Percentiles rank a stretch among this genome's conserved stretches.
Conservation (phyloP, 2,329 filamentous ascomycete species). For the Lachnellula occidentalis region DNA sequence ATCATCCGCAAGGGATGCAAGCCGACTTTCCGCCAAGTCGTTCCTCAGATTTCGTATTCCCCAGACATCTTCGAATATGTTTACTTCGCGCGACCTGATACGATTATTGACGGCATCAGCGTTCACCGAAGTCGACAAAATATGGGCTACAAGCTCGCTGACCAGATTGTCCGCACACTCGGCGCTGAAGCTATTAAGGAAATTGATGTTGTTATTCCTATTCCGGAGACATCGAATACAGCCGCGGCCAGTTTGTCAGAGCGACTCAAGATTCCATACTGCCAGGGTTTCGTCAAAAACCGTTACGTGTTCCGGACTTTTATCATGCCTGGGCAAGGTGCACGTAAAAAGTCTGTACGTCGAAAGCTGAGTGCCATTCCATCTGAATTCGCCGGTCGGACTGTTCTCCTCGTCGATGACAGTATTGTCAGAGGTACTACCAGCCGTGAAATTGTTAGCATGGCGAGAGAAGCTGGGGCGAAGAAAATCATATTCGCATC, state of each 20-base stretch:
- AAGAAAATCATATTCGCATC: conserved; percentile 77
- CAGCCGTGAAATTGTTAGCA: conserved; percentile 69
- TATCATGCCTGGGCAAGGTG: conserved; percentile 77
- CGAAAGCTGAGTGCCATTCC: conserved; percentile 85
- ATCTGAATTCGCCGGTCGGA: conserved; percentile 75
- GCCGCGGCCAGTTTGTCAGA: conserved; percentile 73
- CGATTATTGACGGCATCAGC: conserved; percentile 79
- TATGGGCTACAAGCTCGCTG: conserved; percentile 79
- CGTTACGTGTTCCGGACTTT: conserved; percentile 85
- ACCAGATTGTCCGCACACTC: conserved; percentile 62
- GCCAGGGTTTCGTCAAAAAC: conserved; percentile 83
- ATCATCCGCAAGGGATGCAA: conserved; percentile 73
- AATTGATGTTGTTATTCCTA: conserved; percentile 80
- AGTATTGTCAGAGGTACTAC: conserved; percentile 85
- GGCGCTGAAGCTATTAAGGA: conserved; percentile 64
- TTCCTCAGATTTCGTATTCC: conserved; percentile 61
- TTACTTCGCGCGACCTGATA: conserved; percentile 81
- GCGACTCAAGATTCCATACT: conserved; percentile 69
- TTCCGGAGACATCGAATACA: conserved; percentile 78
- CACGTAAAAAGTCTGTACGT: conserved; percentile 78
- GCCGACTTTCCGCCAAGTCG: conserved; percentile 72
- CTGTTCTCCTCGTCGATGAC: conserved; percentile 82
- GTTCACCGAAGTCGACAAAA: conserved; percentile 78
- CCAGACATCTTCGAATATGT: conserved; percentile 87
- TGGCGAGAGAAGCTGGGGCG: conserved; percentile 81